A percentile compares a stretch with the other conserved stretches of the same genome.
phyloP scores from a whole-genome alignment of 2,329 filamentous ascomycete genomes.

The Claviceps fusiformis region DNA sequence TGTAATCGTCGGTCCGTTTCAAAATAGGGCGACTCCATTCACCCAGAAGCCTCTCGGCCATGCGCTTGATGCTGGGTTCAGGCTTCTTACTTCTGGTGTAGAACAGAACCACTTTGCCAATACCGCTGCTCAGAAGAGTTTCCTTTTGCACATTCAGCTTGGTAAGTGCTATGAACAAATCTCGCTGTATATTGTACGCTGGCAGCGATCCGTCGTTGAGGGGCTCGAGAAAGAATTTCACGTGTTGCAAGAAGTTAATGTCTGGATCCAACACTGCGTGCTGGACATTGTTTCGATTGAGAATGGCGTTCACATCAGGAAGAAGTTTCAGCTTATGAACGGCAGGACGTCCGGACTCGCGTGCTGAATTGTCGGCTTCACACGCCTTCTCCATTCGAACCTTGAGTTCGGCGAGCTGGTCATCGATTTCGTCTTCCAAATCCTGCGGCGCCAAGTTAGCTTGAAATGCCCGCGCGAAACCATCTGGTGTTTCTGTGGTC shows the following conservation, averaged over 20 bases:
- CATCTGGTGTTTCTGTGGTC: neutral
- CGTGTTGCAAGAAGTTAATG: constrained; percentile 84
- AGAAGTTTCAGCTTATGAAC: constrained; percentile 89
- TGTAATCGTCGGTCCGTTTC: constrained; percentile 87
- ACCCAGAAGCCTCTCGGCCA: constrained; percentile 80
- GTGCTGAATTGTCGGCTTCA: constrained; percentile 70
- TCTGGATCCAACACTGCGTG: constrained; percentile 83
- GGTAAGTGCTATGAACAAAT: constrained; percentile 70
- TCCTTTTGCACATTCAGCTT: constrained; percentile 86
- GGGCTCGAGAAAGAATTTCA: constrained; percentile 95
- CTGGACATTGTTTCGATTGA: constrained; percentile 81
- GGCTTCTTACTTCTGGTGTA: constrained; percentile 92
- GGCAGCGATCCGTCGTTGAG: constrained; percentile 87
- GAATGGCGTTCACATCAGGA: constrained; percentile 72
- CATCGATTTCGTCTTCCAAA: constrained; percentile 78
- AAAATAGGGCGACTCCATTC: constrained; percentile 95
- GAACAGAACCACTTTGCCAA: constrained; percentile 92
- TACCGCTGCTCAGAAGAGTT: constrained; percentile 73
- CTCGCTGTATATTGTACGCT: constrained; percentile 93
- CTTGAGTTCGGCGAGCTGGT: constrained; percentile 78
- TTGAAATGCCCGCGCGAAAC: constrained; percentile 9
- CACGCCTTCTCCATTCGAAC: constrained; percentile 84
- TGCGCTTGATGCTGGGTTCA: constrained; percentile 78
- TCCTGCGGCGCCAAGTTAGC: constrained; percentile 42
- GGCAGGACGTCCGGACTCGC: constrained; percentile 66